Evolutionary conservation across 1,139 yeast species (phyloP).

Genomic region (Candida pseudoviswanathii): DNA sequence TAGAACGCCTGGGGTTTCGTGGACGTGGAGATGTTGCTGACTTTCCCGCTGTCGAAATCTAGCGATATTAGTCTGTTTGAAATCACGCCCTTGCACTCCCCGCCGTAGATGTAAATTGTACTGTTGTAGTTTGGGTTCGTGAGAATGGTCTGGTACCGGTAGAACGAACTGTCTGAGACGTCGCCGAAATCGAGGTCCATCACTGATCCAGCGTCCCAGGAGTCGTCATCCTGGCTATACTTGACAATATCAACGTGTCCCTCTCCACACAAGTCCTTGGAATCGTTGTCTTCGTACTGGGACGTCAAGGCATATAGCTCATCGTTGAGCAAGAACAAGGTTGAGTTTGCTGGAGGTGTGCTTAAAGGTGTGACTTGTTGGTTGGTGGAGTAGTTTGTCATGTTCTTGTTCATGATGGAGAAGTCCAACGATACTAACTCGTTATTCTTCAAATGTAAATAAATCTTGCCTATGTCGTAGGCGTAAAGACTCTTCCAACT

Average conservation of each 20-base stretch:
- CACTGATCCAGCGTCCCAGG: slow-evolving; percentile 25
- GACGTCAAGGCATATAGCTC: slow-evolving; percentile 30
- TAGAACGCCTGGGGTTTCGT: slow-evolving; percentile 47
- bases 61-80: slow-evolving; percentile 39
- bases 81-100: slow-evolving; percentile 25
- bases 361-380: slow-evolving; percentile 25
- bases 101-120: slow-evolving; percentile 44
- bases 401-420: slow-evolving; percentile 31
- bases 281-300: slow-evolving; percentile 4
- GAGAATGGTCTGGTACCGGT: slow-evolving; percentile 33
- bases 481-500: slow-evolving; percentile 42
- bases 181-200: slow-evolving; percentile 22
- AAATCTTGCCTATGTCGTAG: slow-evolving; percentile 35
- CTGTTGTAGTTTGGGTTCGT: slow-evolving; percentile 26
- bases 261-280: slow-evolving; percentile 29
- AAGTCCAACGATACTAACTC: slow-evolving; percentile 39
- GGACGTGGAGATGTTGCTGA: slow-evolving; percentile 42
- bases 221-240: slow-evolving; percentile 21
- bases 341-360: slow-evolving; percentile 36
- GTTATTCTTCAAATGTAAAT: slow-evolving; percentile 39
- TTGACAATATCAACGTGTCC: slow-evolving; percentile 29
- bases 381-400: slow-evolving; percentile 19
- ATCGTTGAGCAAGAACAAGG: slow-evolving; percentile 33
- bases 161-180: slow-evolving; percentile 33
- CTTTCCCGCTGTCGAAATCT: slow-evolving; percentile 19